These are phyloP conservation scores for Fusarium foetens DNA, from an alignment of 2,329 filamentous ascomycete genomes.

Conservation along the genomic window DNA sequence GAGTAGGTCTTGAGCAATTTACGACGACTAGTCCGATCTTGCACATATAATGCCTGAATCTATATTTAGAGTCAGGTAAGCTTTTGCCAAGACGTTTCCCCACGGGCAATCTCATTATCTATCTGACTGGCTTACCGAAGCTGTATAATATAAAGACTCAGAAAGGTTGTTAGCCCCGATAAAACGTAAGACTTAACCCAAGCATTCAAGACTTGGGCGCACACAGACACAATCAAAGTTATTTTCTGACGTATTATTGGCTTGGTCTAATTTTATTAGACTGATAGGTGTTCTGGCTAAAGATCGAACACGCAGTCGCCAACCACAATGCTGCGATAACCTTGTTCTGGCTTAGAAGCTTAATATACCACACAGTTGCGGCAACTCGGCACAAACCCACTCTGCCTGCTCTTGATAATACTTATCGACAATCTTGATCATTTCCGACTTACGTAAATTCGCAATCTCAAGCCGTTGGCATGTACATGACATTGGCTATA, in stretches of 20 bases:
- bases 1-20: background rate
- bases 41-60: background rate
- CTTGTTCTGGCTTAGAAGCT: background rate
- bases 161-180: too few relatives aligned
- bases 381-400: conserved; percentile 1
- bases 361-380: background rate
- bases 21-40: background rate
- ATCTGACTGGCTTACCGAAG: rapidly evolving
- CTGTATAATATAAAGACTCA: background rate
- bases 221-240: background rate
- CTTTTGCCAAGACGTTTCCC: background rate
- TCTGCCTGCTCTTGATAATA: too few relatives aligned
- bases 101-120: background rate
- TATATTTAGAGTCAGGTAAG: background rate
- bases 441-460: background rate
- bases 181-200: background rate
- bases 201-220: background rate
- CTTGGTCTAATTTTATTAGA: background rate
- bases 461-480: rapidly evolving
- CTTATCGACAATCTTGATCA: background rate
- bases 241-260: too few relatives aligned
- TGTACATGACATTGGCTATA: too few relatives aligned
- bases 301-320: background rate
- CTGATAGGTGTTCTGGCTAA: background rate
- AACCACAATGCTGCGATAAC: background rate